Evolutionary conservation across 371 early-diverging fungal species (phyloP).

Genomic region (Syncephalis plumigaleata): DNA sequence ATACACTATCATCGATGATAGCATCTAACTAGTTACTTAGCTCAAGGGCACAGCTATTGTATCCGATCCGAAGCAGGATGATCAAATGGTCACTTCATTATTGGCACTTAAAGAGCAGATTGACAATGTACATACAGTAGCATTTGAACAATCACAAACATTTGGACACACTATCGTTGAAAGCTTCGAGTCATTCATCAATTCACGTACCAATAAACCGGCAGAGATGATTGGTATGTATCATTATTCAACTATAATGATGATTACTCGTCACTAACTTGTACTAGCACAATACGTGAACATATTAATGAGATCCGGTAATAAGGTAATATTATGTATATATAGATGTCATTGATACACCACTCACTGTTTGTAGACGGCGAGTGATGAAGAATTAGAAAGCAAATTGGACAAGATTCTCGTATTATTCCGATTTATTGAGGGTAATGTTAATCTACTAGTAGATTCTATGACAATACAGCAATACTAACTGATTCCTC

Average conservation of each 20-base stretch:
- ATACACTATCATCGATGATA: too few relatives aligned
- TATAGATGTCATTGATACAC: not conserved
- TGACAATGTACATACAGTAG: constrained; percentile 30
- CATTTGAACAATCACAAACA: constrained; percentile 36
- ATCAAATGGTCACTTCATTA: constrained; percentile 42
- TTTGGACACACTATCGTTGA: constrained; percentile 57
- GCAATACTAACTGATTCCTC: not conserved
- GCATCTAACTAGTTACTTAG: constrained; percentile 12
- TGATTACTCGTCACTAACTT: not conserved
- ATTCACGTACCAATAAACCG: constrained; percentile 64
- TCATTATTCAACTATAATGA: constrained; percentile 23
- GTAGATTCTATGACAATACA: not conserved
- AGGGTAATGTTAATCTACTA: constrained; percentile 21
- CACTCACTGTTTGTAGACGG: constrained; percentile 22
- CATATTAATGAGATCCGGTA: constrained; percentile 13
- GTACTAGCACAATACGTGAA: not conserved
- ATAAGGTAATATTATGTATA: not conserved
- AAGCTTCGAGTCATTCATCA: constrained; percentile 76
- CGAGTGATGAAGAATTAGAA: constrained; percentile 45
- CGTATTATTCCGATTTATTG: constrained; percentile 71
- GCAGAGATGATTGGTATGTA: constrained; percentile 79
- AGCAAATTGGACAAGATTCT: constrained; percentile 44
- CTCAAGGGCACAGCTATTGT: constrained; percentile 40
- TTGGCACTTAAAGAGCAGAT: constrained; percentile 46
- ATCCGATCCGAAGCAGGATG: constrained; percentile 26